phyloP scores from a whole-genome alignment of 257 asterid genomes.

The Leptodermis oblonga region DNA sequence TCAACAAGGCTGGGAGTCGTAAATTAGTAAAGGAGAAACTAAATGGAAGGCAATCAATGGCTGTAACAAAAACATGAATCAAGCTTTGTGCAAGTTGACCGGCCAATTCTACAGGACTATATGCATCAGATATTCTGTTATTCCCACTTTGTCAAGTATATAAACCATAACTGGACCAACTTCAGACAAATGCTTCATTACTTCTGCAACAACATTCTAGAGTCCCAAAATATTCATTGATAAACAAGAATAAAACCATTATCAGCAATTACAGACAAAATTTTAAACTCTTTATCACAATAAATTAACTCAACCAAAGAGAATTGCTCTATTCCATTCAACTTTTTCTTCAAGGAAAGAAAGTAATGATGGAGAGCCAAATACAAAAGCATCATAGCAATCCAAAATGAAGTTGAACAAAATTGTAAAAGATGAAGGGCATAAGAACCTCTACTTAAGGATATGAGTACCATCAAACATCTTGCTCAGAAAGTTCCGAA shows the following conservation, averaged over 20 bases:
- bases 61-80: slow-evolving; percentile 5
- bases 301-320: slow-evolving; percentile 1
- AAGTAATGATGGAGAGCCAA: neutral
- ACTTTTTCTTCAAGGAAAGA: neutral
- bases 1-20: slow-evolving; percentile 94
- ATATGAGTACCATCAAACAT: slow-evolving; percentile 86
- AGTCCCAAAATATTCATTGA: neutral
- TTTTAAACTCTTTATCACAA: neutral
- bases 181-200: neutral
- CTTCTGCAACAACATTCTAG: neutral
- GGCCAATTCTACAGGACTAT: neutral
- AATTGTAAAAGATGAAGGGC: neutral
- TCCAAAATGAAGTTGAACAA: neutral
- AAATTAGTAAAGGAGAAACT: slow-evolving; percentile 65
- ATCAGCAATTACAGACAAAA: neutral
- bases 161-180: neutral
- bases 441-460: slow-evolving; percentile 38
- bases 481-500: slow-evolving; percentile 78
- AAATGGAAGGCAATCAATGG: slow-evolving; percentile 12
- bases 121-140: slow-evolving; percentile 4
- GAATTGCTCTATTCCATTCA: neutral
- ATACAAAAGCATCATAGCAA: neutral
- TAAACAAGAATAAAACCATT: neutral
- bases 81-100: neutral
- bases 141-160: slow-evolving; percentile 3